Evolutionary conservation across 257 asterid genomes (phyloP), one percentile per base, ranked within the genome.

Genomic region (Henckelia pumila): DNA sequence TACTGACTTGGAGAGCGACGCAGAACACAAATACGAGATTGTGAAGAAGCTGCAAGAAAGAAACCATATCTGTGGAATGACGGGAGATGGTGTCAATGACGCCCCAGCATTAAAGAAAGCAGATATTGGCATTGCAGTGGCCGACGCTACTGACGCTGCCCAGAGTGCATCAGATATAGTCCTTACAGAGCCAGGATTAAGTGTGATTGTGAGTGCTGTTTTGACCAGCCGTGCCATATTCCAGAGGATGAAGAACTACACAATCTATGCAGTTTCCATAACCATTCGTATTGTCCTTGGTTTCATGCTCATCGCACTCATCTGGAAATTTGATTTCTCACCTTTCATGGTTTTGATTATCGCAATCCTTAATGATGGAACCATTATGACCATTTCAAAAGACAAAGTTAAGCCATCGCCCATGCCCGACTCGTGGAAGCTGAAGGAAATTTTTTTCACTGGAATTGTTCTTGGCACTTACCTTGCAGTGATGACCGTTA

Each of bases 191-290:
- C 89, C 87, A 0, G 89, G 89, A 4, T 19, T 84, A 29, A 84
- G 89, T 3, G 89, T 84, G 23, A 84, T 81, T 6, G 71, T 84
- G 8, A 79, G 85, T 53, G 89, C 87, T 0, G 89, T 84, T 19
- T 40, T 84, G 24, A 84, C 85, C 0, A 81, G 87, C 78, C 50
- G 89, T 8, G 89, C 89, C 61, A 84, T 84, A 24, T 84, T 84
- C 65, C 89, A 81, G 63, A 79, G 89, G 82, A 84, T 84, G 89
- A 84, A 84, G 73, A 84, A 84, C 76, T 84, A 84, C 81, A 84
- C 90, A 0, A 84, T 85, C 69, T 85, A 85, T 33, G 91, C 91
- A 0, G 88, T 85, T 56, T 85, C 91, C 53, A 85, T 85, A 8
- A 85, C 91, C 6, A 82, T 85, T 0, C 86, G 91, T 24, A 78